Percentiles rank a stretch among this genome's conserved stretches.
Conservation (phyloP, 1,139 yeast species). For the Yamadazyma taylorii region DNA sequence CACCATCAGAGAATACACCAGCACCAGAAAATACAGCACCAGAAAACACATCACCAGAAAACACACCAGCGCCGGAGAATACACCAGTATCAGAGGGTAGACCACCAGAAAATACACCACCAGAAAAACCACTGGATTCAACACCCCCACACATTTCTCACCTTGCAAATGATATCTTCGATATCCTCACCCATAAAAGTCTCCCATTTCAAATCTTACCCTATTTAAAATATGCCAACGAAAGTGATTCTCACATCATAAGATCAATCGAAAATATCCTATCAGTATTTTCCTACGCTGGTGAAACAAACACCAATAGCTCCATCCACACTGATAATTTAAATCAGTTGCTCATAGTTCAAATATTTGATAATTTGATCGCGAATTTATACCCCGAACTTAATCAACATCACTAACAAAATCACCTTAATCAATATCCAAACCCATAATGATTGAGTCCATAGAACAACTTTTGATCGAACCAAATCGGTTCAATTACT, state of each 20-base stretch:
- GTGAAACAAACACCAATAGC: constrained; percentile 1
- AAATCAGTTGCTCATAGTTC: constrained; percentile 32
- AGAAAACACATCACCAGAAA: too few species aligned
- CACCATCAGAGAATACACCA: not conserved
- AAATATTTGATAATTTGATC: constrained; percentile 31
- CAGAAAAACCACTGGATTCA: too few species aligned
- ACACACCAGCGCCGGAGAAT: too few species aligned
- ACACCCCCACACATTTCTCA: too few species aligned
- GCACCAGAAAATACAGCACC: constrained; percentile 6
- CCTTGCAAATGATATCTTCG: constrained; percentile 19
- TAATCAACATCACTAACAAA: too few species aligned
- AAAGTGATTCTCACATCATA: constrained; percentile 18
- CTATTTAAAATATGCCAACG: constrained; percentile 15
- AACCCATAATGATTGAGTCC: not conserved
- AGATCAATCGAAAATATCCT: constrained; percentile 19
- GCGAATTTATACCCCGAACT: constrained; percentile 31
- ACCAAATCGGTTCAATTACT: constrained; percentile 7
- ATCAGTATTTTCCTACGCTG: not conserved
- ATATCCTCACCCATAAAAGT: constrained; percentile 12
- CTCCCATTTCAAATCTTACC: constrained; percentile 9
- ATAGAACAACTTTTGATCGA: constrained; percentile 2
- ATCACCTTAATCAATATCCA: not conserved
- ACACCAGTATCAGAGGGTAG: not conserved
- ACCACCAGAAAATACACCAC: constrained; percentile 11
- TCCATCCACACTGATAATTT: constrained; percentile 8